phyloP scores from a whole-genome alignment of 2,329 filamentous ascomycete genomes.

The Beauveria brongniartii region DNA sequence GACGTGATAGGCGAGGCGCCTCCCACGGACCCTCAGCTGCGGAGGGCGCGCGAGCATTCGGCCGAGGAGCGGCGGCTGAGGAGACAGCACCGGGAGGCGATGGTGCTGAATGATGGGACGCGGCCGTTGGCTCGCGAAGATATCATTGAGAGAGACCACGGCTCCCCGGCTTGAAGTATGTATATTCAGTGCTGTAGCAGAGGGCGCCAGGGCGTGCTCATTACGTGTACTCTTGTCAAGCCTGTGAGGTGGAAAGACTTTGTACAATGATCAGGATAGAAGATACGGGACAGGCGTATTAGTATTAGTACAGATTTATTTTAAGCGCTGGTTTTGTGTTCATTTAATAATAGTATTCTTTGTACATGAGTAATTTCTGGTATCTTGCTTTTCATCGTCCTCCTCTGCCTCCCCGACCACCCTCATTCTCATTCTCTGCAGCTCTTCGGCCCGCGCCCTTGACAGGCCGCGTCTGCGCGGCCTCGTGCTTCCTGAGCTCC shows the following conservation, averaged over 20 bases:
- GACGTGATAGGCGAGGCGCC: slow-evolving; percentile 20
- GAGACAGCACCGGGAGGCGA: slow-evolving; percentile 73
- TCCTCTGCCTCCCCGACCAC: slow-evolving; percentile 15
- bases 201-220: neutral
- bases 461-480: slow-evolving; percentile 73
- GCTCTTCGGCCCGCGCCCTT: slow-evolving; percentile 25
- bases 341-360: neutral
- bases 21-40: slow-evolving; percentile 20
- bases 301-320: too few species aligned
- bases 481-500: slow-evolving; percentile 80
- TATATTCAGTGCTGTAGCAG: neutral
- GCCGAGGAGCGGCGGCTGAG: slow-evolving; percentile 64
- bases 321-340: neutral
- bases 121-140: slow-evolving; percentile 64
- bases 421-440: slow-evolving; percentile 20
- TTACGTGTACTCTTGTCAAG: too few species aligned
- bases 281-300: too few species aligned
- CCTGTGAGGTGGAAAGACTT: too few species aligned
- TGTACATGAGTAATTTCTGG: neutral
- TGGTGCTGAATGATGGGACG: slow-evolving; percentile 84
- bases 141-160: slow-evolving; percentile 62
- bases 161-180: slow-evolving; percentile 25
- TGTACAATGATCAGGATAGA: too few species aligned
- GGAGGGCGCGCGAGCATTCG: slow-evolving; percentile 41
- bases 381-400: neutral